Evolutionary conservation across 352 stramenopile genomes (phyloP).

Genomic region (Pythium utonaiense): DNA sequence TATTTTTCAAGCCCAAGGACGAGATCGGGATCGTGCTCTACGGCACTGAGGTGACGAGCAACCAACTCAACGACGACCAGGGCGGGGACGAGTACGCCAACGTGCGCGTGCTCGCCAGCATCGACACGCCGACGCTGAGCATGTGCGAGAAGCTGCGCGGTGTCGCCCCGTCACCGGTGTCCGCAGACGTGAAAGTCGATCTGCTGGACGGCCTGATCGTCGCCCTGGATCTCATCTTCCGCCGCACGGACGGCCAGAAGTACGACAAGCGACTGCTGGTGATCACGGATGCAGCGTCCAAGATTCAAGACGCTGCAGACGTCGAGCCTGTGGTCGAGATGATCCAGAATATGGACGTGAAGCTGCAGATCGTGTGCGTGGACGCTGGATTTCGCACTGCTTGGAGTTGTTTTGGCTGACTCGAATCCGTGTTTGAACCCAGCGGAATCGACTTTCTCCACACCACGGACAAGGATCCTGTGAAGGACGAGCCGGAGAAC

Average conservation of each 20-base stretch:
- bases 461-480: conserved; percentile 32
- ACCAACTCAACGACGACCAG: conserved; percentile 75
- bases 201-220: conserved; percentile 80
- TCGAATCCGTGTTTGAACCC: neutral
- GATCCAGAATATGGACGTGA: conserved; percentile 74
- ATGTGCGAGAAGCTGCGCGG: conserved; percentile 55
- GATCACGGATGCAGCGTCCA: conserved; percentile 67
- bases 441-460: conserved; percentile 69
- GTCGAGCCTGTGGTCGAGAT: conserved; percentile 70
- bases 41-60: conserved; percentile 68
- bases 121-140: conserved; percentile 57
- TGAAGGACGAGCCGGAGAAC: conserved; percentile 27
- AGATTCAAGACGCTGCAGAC: conserved; percentile 57
- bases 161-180: conserved; percentile 26
- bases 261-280: conserved; percentile 73
- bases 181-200: conserved; percentile 33
- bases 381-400: too few species aligned
- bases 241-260: conserved; percentile 71
- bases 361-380: conserved; percentile 77
- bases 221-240: conserved; percentile 73
- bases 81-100: conserved; percentile 54
- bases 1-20: conserved; percentile 81
- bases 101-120: conserved; percentile 51
- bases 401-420: too few species aligned
- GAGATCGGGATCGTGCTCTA: conserved; percentile 78